Evolutionary conservation across 2,329 filamentous ascomycete genomes (phyloP).

Genomic region (Orbilia oligospora): DNA sequence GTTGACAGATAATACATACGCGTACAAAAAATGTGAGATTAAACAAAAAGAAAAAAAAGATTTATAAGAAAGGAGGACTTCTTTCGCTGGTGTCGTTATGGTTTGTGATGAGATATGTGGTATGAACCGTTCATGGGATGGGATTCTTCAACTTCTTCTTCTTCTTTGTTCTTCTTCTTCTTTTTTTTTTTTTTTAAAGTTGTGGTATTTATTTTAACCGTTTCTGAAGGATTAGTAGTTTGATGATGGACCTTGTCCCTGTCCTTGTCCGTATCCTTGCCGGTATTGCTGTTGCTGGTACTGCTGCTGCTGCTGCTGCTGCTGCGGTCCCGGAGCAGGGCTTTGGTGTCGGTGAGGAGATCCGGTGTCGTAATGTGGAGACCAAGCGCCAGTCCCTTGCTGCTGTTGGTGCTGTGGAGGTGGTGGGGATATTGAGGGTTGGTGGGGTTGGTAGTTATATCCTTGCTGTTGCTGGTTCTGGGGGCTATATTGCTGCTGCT

Average conservation of each 20-base stretch:
- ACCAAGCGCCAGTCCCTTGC: constrained; percentile 29
- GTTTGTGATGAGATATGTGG: no score
- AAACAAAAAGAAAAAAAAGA: no score
- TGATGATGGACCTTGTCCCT: constrained; percentile 1
- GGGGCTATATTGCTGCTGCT: not conserved
- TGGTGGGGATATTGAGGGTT: constrained; percentile 14
- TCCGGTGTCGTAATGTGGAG: constrained; percentile 17
- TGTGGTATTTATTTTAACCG: constrained; percentile 43
- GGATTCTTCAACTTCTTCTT: no score
- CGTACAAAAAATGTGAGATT: no score
- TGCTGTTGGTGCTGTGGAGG: constrained; percentile 23
- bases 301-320: not conserved
- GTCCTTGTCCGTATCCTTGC: not conserved
- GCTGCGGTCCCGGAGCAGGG: constrained; percentile 61
- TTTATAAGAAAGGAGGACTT: no score
- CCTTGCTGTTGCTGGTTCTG: constrained; percentile 7
- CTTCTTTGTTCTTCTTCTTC: not conserved
- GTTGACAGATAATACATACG: no score
- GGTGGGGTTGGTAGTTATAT: constrained; percentile 13
- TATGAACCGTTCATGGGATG: no score
- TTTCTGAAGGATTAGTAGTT: constrained; percentile 44
- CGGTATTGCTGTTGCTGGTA: no score
- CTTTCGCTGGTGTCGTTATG: no score
- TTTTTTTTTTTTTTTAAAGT: constrained; percentile 4
- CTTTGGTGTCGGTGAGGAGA: constrained; percentile 1